Base-by-base conservation (phyloP, 2,329 filamentous ascomycete species). In the Aureobasidium melanogenum region DNA sequence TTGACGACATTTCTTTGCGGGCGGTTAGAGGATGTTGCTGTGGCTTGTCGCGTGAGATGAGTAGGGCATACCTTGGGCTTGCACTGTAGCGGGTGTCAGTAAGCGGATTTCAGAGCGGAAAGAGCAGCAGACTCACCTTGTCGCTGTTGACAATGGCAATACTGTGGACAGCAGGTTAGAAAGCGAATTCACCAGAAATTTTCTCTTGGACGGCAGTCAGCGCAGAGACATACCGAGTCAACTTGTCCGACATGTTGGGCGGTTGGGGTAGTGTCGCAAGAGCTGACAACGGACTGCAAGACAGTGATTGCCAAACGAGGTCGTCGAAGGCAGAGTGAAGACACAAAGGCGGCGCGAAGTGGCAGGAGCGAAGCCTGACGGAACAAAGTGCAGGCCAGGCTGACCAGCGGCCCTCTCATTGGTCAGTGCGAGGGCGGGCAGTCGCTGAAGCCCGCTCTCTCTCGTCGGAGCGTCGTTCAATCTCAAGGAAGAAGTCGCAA, bases 61-160 rank as follows among this genome's bases (percentile, higher is more conserved):
- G 34, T 38, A 1, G 12, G 28, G n/a, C n/a, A 19, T 81, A 89
- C 88, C 84, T 92, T 93, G 63, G 89, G 89, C 75, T 94, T 94
- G 83, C 89, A 93, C 88, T 92, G 72, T 77, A 19, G 22, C 36
- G 10, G 9, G 58, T 47, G 62, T 60, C 50, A 62, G 30, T 52
- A 43, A 22, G 19, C 19, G 17, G 19, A 28, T 34, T 19, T 14
- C 9, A 34, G 9, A 24, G 67, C 62, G 67, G 67, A 64, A 64
- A 68, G 41, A 28, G 54, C 41, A 65, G 63, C 65, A 68, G 67
- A 68, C 62, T 69, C 75, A 94, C 91, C 87, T 99, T 97, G 87
- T 99, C 94, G 75, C 84, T 88, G 79, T 93, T 97, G 82, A 99
- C 90, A 80, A 99, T 99, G 72, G 94, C 94, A 80, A 99, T 92